Base-by-base conservation (phyloP, 768 basidiomycete species). In the Termitomyces heimii region DNA sequence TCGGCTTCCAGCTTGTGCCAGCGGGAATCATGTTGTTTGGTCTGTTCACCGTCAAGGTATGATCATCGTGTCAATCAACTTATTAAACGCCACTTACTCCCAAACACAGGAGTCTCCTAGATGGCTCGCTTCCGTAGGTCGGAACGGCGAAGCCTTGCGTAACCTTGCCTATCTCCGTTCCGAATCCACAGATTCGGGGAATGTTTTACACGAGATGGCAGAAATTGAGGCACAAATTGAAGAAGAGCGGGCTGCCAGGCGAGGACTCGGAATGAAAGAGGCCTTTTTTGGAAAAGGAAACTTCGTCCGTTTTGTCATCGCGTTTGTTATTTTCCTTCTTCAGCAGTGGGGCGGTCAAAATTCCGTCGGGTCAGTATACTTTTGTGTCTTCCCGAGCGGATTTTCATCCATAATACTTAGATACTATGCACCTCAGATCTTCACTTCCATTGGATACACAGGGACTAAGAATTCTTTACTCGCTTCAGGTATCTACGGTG, bases 341-440 rank as follows among this genome's bases (percentile, higher is more conserved):
- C 92, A 93, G 62, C 89, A 93, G 66, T 92, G 86, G 86, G 79
- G 81, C 48, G 92, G 92, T 1, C 92, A 93, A 67, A 91, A 94
- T 71, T 85, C 86, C 0, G 86, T 93, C 61, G 75, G 74, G 77
- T 80, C 57, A 34, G 75, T 63, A 40, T 29, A 20, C 6, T 53
- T 52, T 2, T 52, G 40, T 28, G 47, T 48, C 13, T 28, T 45
- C 8, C 13, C 0, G 7, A 24, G 12, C 6, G 20, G 13, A 46
- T 48, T 29, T 22, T 34, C 39, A 51, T 42, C 4, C 4, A 14
- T 16, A 50, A 45, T 20, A 24, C 18, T n/a, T 53, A 82, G 80
- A 44, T 87, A 90, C 67, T 89, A 89, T 59, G 84, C 86, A 1
- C 85, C 88, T 5, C 85, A 86, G 64, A 86, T 89, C 60, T 89